These are phyloP conservation scores for Erysiphe pulchra DNA, from an alignment of 2,329 filamentous ascomycete species.

Conservation along the genomic window DNA sequence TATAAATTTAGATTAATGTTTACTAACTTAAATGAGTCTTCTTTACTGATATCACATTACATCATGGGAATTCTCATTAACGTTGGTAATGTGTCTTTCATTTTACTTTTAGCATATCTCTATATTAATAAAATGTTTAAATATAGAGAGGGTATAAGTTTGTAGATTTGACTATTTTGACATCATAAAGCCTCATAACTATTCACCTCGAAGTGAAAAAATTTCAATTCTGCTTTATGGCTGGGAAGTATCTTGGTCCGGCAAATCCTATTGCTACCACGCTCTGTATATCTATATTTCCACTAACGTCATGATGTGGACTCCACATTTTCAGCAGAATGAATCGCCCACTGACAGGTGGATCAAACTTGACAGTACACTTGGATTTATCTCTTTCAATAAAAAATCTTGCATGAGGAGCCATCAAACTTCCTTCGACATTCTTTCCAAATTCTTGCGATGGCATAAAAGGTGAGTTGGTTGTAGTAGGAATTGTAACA, in stretches of 20 bases:
- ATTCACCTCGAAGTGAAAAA: neutral
- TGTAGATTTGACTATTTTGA: no score
- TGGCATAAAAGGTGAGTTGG: conserved; percentile 18
- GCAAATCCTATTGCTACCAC: conserved; percentile 65
- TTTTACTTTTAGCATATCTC: no score
- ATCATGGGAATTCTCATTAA: no score
- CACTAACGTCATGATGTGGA: conserved; percentile 33
- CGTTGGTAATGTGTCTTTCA: no score
- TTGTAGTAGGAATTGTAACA: conserved; percentile 11
- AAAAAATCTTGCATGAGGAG: conserved; percentile 57
- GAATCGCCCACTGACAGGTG: conserved; percentile 56
- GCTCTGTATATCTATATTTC: conserved; percentile 75
- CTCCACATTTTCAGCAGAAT: conserved; percentile 83
- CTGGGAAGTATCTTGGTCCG: conserved; percentile 62
- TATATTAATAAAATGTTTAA: no score
- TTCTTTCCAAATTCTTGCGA: conserved; percentile 30
- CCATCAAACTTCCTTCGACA: conserved; percentile 33
- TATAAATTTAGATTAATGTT: no score
- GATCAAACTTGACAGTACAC: conserved; percentile 67
- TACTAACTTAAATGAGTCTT: no score
- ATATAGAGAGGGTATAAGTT: no score
- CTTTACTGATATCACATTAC: no score
- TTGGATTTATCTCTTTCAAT: conserved; percentile 63
- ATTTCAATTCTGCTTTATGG: conserved; percentile 15
- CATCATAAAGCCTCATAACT: no score